Conservation (phyloP, 2,329 filamentous ascomycete species). For the Fonsecaea multimorphosa region DNA sequence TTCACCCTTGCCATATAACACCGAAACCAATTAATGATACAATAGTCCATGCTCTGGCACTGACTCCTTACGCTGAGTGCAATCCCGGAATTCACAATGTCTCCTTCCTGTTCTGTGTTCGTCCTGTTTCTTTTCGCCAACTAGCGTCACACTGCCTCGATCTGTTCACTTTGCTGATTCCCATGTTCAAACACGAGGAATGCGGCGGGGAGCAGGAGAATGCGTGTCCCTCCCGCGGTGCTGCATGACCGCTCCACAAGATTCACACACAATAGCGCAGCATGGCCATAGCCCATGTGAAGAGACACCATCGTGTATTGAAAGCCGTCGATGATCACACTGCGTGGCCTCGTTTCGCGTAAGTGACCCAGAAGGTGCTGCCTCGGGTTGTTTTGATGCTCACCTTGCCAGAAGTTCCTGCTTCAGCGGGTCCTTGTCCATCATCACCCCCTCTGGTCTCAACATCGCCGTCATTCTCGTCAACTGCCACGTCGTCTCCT, state of each 20-base stretch:
- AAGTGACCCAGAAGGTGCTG: background rate
- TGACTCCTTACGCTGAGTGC: too few relatives aligned
- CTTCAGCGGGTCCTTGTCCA: too few relatives aligned
- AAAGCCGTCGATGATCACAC: constrained; percentile 6
- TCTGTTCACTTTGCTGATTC: background rate
- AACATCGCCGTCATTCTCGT: background rate
- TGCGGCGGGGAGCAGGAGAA: constrained; percentile 13
- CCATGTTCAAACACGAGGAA: background rate
- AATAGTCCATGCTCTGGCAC: too few relatives aligned
- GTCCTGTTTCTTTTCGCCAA: too few relatives aligned
- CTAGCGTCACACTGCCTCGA: background rate
- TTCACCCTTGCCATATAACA: too few relatives aligned
- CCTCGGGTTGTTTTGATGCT: background rate
- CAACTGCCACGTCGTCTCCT: background rate
- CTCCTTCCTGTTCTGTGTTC: too few relatives aligned
- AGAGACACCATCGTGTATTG: constrained; percentile 11
- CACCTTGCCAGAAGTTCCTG: background rate
- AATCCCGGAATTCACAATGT: too few relatives aligned
- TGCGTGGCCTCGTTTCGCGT: background rate
- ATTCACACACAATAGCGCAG: constrained; percentile 18
- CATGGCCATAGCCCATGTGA: constrained; percentile 23
- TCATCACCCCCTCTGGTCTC: background rate
- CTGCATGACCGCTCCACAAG: constrained; percentile 6
- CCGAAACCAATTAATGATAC: too few relatives aligned
- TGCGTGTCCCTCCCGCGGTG: constrained; percentile 9